Conservation (phyloP, 225 moss, liverwort and hornwort species). For the Straminergon stramineum region DNA sequence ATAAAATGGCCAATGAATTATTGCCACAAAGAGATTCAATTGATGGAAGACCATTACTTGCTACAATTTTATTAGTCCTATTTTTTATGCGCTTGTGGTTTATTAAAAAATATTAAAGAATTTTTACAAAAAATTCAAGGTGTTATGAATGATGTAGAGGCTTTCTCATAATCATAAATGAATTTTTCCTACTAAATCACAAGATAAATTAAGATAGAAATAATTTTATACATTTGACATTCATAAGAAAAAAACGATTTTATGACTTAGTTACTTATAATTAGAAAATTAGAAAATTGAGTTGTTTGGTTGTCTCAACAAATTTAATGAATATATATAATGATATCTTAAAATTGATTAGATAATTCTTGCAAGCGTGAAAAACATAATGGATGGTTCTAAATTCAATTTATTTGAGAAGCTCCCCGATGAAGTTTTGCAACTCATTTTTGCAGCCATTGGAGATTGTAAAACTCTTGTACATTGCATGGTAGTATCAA, state of each 20-base stretch:
- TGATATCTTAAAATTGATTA: not conserved
- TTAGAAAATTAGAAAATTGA: not conserved
- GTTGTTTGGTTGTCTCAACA: rapidly evolving
- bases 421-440: conserved; percentile 38
- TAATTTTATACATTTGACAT: no score
- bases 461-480: conserved; percentile 33
- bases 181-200: not conserved
- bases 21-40: not conserved
- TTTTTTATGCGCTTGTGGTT: conserved; percentile 6
- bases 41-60: conserved; percentile 7
- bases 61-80: not conserved
- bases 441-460: conserved; percentile 37
- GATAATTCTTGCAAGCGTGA: not conserved
- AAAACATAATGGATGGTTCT: not conserved
- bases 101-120: not conserved
- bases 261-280: not conserved
- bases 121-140: not conserved
- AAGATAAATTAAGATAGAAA: not conserved
- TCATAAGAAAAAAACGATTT: not conserved
- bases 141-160: no score
- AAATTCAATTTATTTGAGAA: conserved; percentile 16
- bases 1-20: not conserved
- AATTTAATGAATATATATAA: no score
- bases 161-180: not conserved
- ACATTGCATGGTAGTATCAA: conserved; percentile 38